Evolutionary conservation across 139 green algal species (phyloP), one percentile per base, ranked within the genome.

Genomic region (Chlorella sp.): DNA sequence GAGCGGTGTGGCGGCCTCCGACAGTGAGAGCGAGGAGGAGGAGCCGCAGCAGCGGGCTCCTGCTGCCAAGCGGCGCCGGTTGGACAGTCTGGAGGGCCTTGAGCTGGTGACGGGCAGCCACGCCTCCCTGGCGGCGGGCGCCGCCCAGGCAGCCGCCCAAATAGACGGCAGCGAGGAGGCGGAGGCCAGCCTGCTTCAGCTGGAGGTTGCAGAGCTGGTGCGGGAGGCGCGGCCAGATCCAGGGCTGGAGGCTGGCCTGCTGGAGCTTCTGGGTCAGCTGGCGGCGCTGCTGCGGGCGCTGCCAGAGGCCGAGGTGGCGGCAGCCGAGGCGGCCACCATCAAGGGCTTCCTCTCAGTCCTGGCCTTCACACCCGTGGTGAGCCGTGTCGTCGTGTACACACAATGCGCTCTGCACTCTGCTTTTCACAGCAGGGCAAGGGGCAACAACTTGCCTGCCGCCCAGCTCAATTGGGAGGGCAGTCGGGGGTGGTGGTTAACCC

Each of bases 181-280:
- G 3, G 88, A 94, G 22, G 91, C 91, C 53, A 86, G 69, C 39
- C 86, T 95, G 68, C 81, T 95, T 75, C 79, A 92, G 61, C 80
- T 95, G 75, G 86, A 95, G 90, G 76, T 93, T 28, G 34, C 89
- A 30, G 93, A 92, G 60, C 84, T 95, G 83, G 81, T 95, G 34
- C 19, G 21, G 1, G 89, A 95, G 64, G 91, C 89, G 0, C 86
- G 90, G 2, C 81, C 87, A 0, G 53, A 86, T 42, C 87, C 90
- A 28, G n/a, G 32, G 3, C 57, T 81, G 22, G 71, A 81, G 48
- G 64, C 84, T 0, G 80, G 21, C 0, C 76, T 94, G 39, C 83
- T 93, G 36, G 61, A 76, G 22, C 89, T 94, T 12, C 5, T 93
- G 12, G n/a, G 71, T 0, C 53, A 86, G 19, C 60, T 95, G 3